Conservation (phyloP, 2,329 filamentous ascomycete species). For the Xylariomycetidae sp. region DNA sequence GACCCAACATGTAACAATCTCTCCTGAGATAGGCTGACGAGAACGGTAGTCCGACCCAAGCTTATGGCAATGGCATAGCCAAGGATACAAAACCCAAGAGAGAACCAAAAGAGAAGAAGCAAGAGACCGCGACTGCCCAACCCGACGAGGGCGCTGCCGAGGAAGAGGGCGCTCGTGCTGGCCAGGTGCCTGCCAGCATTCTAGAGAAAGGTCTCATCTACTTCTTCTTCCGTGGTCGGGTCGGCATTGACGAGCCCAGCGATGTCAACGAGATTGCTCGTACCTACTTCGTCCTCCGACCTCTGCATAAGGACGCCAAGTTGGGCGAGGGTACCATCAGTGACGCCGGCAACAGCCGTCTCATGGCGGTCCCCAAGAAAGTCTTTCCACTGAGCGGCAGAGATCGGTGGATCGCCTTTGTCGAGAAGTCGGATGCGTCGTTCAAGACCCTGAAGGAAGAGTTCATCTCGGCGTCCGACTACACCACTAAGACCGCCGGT, state of each 20-base stretch:
- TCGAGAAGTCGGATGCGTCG: conserved; percentile 66
- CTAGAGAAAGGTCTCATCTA: conserved; percentile 88
- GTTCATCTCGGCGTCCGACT: conserved; percentile 63
- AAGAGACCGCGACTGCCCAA: conserved; percentile 32
- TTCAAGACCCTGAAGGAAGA: conserved; percentile 67
- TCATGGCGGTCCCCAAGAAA: conserved; percentile 82
- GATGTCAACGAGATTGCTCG: conserved; percentile 69
- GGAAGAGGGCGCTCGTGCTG: conserved; percentile 25
- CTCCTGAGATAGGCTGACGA: conserved; percentile 2
- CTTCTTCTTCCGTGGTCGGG: conserved; percentile 80
- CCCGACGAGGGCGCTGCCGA: conserved; percentile 28
- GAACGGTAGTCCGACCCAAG: conserved; percentile 18
- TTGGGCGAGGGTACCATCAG: conserved; percentile 48
- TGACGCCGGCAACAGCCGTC: conserved; percentile 57
- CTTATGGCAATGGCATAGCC: conserved; percentile 15
- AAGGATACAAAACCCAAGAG: conserved; percentile 5
- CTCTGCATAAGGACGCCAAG: conserved; percentile 64
- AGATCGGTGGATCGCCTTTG: conserved; percentile 76
- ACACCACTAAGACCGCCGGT: conserved; percentile 72
- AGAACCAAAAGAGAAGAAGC: conserved; percentile 7
- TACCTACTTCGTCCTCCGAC: conserved; percentile 74
- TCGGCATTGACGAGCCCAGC: conserved; percentile 66
- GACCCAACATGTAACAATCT: not conserved
- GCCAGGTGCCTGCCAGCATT: conserved; percentile 45
- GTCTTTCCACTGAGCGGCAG: conserved; percentile 63